These are phyloP conservation scores for Setaria viridis DNA, from an alignment of 202 grass and related monocot species.

Conservation along the genomic window DNA sequence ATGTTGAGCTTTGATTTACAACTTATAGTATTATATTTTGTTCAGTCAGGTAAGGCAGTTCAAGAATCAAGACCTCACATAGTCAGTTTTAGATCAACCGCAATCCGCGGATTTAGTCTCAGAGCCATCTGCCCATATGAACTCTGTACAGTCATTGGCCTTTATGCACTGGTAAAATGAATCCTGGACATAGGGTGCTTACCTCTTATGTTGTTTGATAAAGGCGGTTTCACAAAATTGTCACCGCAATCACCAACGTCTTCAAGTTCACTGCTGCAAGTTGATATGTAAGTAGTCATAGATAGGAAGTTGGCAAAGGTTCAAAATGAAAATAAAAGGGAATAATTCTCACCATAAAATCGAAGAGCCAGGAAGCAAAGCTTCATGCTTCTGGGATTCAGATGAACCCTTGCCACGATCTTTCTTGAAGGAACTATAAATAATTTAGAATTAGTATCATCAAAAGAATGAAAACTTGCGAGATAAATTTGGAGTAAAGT, in stretches of 20 bases:
- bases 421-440: conserved; percentile 41
- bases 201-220: conserved; percentile 43
- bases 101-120: background rate
- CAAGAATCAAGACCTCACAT: background rate
- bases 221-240: conserved; percentile 38
- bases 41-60: conserved; percentile 18
- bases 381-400: conserved; percentile 30
- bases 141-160: background rate
- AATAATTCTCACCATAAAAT: conserved; percentile 45
- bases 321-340: conserved; percentile 13
- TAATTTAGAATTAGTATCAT: conserved; percentile 35
- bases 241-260: conserved; percentile 45
- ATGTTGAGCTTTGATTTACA: background rate
- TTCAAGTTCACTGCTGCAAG: conserved; percentile 52
- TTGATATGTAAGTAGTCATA: conserved; percentile 26
- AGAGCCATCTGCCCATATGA: background rate
- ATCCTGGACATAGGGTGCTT: conserved; percentile 20
- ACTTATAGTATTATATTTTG: conserved; percentile 15
- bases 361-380: conserved; percentile 35
- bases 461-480: background rate
- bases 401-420: conserved; percentile 35
- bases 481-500: conserved; percentile 2
- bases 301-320: background rate
- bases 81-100: conserved; percentile 7
- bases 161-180: background rate